These are phyloP conservation scores for Erodium moschatum DNA, from an alignment of 441 rosid genomes.

Conservation along the genomic window DNA sequence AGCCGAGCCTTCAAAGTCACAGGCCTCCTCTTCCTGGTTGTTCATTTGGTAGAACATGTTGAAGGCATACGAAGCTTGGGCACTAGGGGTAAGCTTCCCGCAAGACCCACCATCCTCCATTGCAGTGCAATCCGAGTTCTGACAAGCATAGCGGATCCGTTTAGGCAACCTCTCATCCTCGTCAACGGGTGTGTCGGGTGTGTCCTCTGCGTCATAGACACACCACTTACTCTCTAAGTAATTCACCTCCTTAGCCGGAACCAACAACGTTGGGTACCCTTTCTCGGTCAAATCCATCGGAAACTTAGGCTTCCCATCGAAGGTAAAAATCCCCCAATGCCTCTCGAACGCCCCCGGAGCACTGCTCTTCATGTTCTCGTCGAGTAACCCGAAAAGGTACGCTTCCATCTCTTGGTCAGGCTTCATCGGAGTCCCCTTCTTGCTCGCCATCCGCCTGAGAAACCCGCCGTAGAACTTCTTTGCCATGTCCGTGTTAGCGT, in stretches of 20 bases:
- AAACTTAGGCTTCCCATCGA: constrained; percentile 72
- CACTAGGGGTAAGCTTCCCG: constrained; percentile 6
- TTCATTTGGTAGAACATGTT: constrained; percentile 56
- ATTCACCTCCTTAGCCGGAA: constrained; percentile 53
- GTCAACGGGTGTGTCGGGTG: too few relatives aligned
- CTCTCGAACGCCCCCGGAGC: constrained; percentile 61
- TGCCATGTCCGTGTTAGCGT: constrained; percentile 32
- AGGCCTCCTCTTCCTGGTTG: constrained; percentile 46
- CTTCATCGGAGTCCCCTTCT: constrained; percentile 51
- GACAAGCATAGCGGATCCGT: constrained; percentile 44
- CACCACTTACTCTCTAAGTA: constrained; percentile 66
- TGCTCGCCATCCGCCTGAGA: constrained; percentile 38
- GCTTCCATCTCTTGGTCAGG: constrained; percentile 43
- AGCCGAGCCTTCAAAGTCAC: constrained; percentile 58
- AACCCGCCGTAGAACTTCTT: constrained; percentile 61
- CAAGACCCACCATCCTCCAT: constrained; percentile 28
- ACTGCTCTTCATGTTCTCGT: constrained; percentile 61
- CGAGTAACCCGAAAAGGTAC: constrained; percentile 53
- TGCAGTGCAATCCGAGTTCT: constrained; percentile 46
- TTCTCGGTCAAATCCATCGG: constrained; percentile 52
- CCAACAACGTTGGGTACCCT: constrained; percentile 39
- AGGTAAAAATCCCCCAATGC: constrained; percentile 77
- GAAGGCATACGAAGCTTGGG: constrained; percentile 53
- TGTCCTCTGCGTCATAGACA: constrained; percentile 23
- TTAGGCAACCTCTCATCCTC: constrained; percentile 11